Evolutionary conservation across 768 basidiomycete genomes (phyloP).

Genomic region (Lactarius quietus): DNA sequence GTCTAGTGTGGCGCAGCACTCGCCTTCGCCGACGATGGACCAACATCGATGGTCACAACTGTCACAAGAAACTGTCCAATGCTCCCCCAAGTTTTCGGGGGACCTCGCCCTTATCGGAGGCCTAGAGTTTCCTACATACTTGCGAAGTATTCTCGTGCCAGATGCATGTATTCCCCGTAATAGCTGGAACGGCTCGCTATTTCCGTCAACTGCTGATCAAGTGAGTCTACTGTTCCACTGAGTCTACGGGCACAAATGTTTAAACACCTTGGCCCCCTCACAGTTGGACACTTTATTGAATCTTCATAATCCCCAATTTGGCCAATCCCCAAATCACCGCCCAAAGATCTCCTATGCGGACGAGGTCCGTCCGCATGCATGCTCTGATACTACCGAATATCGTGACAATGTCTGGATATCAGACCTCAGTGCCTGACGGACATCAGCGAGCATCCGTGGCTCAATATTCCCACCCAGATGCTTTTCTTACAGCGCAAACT

Average conservation of each 20-base stretch:
- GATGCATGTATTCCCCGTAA: not conserved
- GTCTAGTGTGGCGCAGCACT: not conserved
- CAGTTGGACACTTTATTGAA: not conserved
- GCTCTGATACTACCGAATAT: not conserved
- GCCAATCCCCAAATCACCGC: not conserved
- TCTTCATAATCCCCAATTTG: not conserved
- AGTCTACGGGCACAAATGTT: not conserved
- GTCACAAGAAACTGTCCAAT: not conserved
- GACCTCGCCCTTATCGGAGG: not conserved
- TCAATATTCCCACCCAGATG: not conserved
- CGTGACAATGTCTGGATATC: not conserved
- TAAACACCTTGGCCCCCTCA: not conserved
- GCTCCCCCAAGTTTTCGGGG: not conserved
- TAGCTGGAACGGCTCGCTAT: not conserved
- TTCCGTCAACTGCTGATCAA: not conserved
- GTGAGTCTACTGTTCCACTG: not conserved
- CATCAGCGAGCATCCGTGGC: not conserved
- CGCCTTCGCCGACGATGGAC: not conserved
- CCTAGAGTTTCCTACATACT: not conserved
- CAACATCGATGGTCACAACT: not conserved
- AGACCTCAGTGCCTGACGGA: not conserved
- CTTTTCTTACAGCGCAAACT: not conserved
- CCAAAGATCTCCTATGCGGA: not conserved
- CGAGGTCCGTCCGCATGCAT: not conserved
- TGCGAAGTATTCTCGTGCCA: not conserved